These are phyloP conservation scores for Termitomyces sp. DNA, from an alignment of 768 basidiomycete species.

Conservation along the genomic window DNA sequence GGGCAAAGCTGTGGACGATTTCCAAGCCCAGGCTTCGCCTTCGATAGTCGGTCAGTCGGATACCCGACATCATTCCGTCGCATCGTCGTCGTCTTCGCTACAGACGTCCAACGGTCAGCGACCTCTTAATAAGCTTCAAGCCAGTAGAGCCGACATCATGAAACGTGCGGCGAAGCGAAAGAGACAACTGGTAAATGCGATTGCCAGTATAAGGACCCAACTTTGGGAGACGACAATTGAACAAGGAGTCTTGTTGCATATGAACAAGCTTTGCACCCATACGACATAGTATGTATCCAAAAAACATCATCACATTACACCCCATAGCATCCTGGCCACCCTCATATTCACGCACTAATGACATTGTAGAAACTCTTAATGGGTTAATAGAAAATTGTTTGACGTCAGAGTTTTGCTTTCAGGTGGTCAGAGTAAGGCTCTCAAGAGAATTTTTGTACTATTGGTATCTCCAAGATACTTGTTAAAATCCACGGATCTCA, in stretches of 20 bases:
- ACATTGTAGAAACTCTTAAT: background rate
- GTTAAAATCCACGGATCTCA: background rate
- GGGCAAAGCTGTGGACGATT: constrained; percentile 13
- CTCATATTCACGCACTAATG: background rate
- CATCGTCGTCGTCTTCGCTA: background rate
- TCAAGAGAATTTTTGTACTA: background rate
- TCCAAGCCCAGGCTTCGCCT: background rate
- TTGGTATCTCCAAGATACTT: background rate
- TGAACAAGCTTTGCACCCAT: constrained; percentile 27
- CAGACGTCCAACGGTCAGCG: background rate
- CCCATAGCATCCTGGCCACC: background rate
- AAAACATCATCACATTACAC: constrained; percentile 1
- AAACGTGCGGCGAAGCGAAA: constrained; percentile 49
- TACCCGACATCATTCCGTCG: background rate
- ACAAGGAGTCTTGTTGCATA: constrained; percentile 52
- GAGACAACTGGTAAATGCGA: constrained; percentile 43
- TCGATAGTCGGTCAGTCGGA: background rate
- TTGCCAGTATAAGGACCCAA: constrained; percentile 57
- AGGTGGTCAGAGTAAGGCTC: background rate
- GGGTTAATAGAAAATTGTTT: background rate
- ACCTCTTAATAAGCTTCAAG: constrained; percentile 6
- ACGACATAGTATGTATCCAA: constrained; percentile 4
- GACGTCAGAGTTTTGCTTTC: background rate
- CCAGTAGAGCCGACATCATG: constrained; percentile 40
- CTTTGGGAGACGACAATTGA: constrained; percentile 74